phyloP scores from a whole-genome alignment of 495 filamentous ascomycete genomes.

The Lepidopterella palustris region DNA sequence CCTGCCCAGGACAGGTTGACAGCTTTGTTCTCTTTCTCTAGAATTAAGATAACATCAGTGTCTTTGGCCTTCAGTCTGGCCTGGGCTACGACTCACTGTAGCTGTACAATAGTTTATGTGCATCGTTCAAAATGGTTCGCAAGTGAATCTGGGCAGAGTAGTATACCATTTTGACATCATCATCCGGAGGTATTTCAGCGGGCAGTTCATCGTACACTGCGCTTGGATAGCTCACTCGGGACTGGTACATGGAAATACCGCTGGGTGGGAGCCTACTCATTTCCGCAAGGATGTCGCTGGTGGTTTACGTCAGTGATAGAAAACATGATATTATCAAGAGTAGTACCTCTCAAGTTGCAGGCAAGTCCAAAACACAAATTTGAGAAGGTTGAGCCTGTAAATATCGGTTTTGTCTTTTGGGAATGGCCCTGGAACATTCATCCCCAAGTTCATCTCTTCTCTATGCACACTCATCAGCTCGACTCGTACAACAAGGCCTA shows the following conservation, averaged over 20 bases:
- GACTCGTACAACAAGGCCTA: neutral
- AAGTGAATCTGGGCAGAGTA: conserved; percentile 84
- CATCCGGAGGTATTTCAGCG: conserved; percentile 2
- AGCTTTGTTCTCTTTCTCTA: neutral
- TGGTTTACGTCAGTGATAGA: conserved; percentile 3
- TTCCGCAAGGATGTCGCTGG: conserved; percentile 86
- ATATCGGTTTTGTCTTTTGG: conserved; percentile 2
- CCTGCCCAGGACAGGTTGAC: neutral
- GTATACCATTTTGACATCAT: conserved; percentile 55
- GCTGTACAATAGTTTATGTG: conserved; percentile 74
- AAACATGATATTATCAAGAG: neutral
- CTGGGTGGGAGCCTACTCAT: conserved; percentile 63
- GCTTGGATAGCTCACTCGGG: conserved; percentile 58
- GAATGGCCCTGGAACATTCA: neutral
- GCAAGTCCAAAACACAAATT: conserved; percentile 89
- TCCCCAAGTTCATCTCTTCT: neutral
- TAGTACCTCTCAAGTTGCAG: conserved; percentile 82
- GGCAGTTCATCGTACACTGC: conserved; percentile 19
- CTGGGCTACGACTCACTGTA: conserved; percentile 37
- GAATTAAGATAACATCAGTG: neutral
- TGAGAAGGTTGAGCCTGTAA: conserved; percentile 46
- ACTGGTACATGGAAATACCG: conserved; percentile 30
- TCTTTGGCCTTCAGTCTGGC: neutral
- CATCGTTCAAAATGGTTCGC: conserved; percentile 74
- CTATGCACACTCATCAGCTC: neutral